These are phyloP conservation scores for Actinomucor elegans DNA, from an alignment of 371 early-diverging fungal genomes.

Conservation along the genomic window DNA sequence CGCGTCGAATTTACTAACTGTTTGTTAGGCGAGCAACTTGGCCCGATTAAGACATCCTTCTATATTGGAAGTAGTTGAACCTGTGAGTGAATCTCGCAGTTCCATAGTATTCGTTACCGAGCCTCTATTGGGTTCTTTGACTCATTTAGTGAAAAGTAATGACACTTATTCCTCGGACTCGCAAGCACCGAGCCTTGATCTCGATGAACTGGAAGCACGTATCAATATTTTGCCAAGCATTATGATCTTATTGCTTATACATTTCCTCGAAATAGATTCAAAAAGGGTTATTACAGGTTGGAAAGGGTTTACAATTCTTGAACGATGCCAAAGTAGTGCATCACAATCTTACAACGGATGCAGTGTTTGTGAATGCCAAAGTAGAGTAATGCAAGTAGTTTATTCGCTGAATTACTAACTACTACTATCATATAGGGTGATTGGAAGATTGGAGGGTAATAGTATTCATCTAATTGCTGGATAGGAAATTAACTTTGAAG, in stretches of 20 bases:
- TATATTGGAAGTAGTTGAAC: constrained; percentile 81
- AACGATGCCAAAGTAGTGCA: constrained; percentile 81
- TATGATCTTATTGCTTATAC: too few species aligned
- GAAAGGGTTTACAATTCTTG: constrained; percentile 72
- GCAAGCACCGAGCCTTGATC: constrained; percentile 48
- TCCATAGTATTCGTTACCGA: constrained; percentile 83
- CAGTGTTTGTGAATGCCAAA: constrained; percentile 77
- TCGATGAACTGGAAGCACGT: constrained; percentile 75
- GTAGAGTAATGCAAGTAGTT: too few species aligned
- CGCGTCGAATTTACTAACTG: too few species aligned
- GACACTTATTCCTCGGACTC: constrained; percentile 41
- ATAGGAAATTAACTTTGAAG: neutral
- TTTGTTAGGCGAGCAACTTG: constrained; percentile 63
- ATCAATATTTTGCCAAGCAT: neutral
- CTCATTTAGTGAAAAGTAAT: constrained; percentile 64
- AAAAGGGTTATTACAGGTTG: constrained; percentile 81
- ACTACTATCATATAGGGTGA: constrained; percentile 85
- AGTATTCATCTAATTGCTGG: neutral
- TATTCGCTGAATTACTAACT: too few species aligned
- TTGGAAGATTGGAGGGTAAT: constrained; percentile 87
- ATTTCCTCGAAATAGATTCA: constrained; percentile 62
- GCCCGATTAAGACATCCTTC: constrained; percentile 84
- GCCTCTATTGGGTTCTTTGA: constrained; percentile 65
- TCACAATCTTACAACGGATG: constrained; percentile 72
- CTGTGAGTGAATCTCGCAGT: constrained; percentile 73